Base-by-base conservation (phyloP, 345 rosid species). In the Excoecaria cochinchinensis region DNA sequence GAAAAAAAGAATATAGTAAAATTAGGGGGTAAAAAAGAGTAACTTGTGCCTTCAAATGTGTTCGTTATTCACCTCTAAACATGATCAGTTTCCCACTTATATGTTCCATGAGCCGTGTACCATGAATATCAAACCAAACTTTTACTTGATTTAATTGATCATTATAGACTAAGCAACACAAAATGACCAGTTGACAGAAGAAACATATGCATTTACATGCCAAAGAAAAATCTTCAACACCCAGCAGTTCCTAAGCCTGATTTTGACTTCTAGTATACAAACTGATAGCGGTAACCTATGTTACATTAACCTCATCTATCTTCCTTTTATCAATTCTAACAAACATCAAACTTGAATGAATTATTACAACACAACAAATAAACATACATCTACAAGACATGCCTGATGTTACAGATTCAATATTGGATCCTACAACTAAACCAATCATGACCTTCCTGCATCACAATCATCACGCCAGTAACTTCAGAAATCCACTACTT, bases 311-410 rank as follows among this genome's bases (percentile, higher is more conserved):
- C 71, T 9, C 58, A 64, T 21, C 63, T 47, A 68, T 69, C 40
- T 71, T 69, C 64, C 69, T 58, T 66, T 48, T 58, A 48, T 72
- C 68, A 47, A 66, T 72, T 79, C 82, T 77, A 69, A 62, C 38
- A 42, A 50, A 25, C 72, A 76, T 69, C 80, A 55, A 71, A 24
- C 73, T 16, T 62, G 8, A 74, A 46, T 70, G 47, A 64, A 79
- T 79, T 79, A 81, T 79, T 81, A 81, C 84, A 85, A 76, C 77
- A 78, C 60, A 58, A 69, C 15, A 57, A 53, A 69, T 21, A 21
- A 60, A 25, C 67, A 79, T 72, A 38, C 74, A 76, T 73, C 77
- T 83, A 73, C 52, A 52, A n/a, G 44, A 48, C 78, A 67, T 62
- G 58, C 71, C 75, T 78, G 22, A 57, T 63, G 69, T 65, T 82